Conservation (phyloP, 768 basidiomycete genomes). For the Podaxis sp. region DNA sequence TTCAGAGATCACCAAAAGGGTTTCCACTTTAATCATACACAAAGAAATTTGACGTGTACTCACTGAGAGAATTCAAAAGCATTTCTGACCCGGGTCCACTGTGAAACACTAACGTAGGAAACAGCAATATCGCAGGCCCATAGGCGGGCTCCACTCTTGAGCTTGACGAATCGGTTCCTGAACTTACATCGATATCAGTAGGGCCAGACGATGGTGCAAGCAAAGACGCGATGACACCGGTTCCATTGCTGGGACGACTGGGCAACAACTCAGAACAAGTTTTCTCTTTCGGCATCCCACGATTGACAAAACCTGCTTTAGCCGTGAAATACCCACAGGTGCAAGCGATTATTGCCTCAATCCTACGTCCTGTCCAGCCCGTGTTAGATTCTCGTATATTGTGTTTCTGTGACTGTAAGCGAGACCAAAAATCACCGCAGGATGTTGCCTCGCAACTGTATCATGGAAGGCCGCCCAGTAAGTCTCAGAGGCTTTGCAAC, state of each 20-base stretch:
- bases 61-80: neutral
- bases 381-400: no score
- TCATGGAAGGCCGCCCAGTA: no score
- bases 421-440: no score
- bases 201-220: neutral
- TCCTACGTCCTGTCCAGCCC: neutral
- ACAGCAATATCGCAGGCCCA: neutral
- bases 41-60: neutral
- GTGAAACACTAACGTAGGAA: neutral
- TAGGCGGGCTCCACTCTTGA: neutral
- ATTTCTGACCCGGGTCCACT: neutral
- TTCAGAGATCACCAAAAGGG: neutral
- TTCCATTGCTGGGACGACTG: neutral
- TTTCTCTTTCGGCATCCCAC: neutral
- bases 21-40: neutral
- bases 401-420: no score
- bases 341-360: neutral
- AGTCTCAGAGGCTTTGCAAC: no score
- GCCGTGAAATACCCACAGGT: neutral
- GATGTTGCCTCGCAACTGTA: no score
- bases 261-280: neutral
- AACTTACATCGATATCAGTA: neutral
- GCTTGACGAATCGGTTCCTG: neutral
- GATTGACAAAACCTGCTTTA: neutral
- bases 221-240: neutral